Percentiles rank a stretch among this genome's conserved stretches.
Evolutionary conservation across 495 filamentous ascomycete species (phyloP).

Genomic region (Usnea hakonensis): DNA sequence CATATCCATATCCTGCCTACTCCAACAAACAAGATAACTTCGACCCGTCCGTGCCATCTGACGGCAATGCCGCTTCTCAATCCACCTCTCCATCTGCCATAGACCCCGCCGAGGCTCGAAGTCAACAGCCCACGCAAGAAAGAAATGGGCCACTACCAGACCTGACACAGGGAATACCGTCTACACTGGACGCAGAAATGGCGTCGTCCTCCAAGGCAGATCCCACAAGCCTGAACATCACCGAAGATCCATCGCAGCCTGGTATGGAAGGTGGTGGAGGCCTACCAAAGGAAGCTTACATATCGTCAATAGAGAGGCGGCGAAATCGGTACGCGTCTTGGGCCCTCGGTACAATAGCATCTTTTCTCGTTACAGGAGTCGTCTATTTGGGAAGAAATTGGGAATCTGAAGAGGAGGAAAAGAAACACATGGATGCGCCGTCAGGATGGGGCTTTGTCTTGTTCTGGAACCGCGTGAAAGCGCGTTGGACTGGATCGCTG

Average conservation of each 20-base stretch:
- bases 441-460: slow-evolving; percentile 64
- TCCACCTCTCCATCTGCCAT: slow-evolving; percentile 22
- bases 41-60: slow-evolving; percentile 34
- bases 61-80: slow-evolving; percentile 33
- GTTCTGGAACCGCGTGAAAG: slow-evolving; percentile 71
- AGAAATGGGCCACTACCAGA: slow-evolving; percentile 61
- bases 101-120: slow-evolving; percentile 20
- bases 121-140: slow-evolving; percentile 24
- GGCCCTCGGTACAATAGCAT: slow-evolving; percentile 49
- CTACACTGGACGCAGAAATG: slow-evolving; percentile 65
- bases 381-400: slow-evolving; percentile 79
- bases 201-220: slow-evolving; percentile 38
- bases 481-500: slow-evolving; percentile 62
- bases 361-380: slow-evolving; percentile 43
- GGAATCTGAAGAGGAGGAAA: slow-evolving; percentile 64
- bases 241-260: slow-evolving; percentile 49
- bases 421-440: slow-evolving; percentile 57
- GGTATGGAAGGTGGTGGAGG: slow-evolving; percentile 48
- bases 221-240: slow-evolving; percentile 44
- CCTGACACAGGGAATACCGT: slow-evolving; percentile 84
- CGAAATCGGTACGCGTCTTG: slow-evolving; percentile 62
- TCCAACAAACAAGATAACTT: slow-evolving; percentile 40
- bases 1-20: slow-evolving; percentile 28
- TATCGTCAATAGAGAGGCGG: slow-evolving; percentile 79
- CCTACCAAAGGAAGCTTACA: slow-evolving; percentile 74